Evolutionary conservation across 306 rosid species (phyloP).

Genomic region (Begonia masoniana): DNA sequence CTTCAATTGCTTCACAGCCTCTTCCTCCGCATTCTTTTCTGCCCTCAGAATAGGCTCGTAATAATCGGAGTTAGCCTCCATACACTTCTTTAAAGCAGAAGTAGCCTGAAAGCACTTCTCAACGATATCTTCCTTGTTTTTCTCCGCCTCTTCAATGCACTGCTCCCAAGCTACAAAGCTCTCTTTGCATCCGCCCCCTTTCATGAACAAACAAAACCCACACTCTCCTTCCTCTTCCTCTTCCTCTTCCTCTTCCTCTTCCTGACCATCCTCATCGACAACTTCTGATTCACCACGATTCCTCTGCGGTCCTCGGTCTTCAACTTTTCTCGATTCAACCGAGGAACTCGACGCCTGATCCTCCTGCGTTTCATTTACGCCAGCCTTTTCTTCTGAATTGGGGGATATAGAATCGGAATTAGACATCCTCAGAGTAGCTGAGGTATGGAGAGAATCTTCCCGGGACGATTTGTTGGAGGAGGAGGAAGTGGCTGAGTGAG

Average conservation of each 20-base stretch:
- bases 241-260: constrained; percentile 22
- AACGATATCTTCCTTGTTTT: constrained; percentile 39
- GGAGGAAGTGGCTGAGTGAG: too few species aligned
- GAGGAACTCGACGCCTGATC: too few species aligned
- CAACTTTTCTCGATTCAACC: too few species aligned
- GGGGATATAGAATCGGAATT: too few species aligned
- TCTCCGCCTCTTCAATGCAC: constrained; percentile 58
- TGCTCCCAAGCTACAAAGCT: constrained; percentile 52
- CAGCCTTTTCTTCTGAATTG: too few species aligned
- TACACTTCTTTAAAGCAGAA: constrained; percentile 37
- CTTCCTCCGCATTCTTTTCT: constrained; percentile 62
- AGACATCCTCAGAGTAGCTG: too few species aligned
- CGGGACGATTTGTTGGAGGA: too few species aligned
- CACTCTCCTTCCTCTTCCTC: constrained; percentile 57
- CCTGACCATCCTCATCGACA: constrained; percentile 8
- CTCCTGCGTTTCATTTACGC: too few species aligned
- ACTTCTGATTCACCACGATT: constrained; percentile 9
- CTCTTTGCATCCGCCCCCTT: constrained; percentile 71
- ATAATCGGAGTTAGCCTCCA: constrained; percentile 60
- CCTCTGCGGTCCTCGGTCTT: too few species aligned
- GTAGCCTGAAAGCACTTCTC: constrained; percentile 55
- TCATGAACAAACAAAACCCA: constrained; percentile 87
- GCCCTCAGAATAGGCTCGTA: constrained; percentile 60
- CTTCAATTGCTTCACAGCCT: constrained; percentile 40
- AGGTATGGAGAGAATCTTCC: too few species aligned